phyloP scores from a whole-genome alignment of 1,284 basidiomycete species.

The Fomes fomentarius region DNA sequence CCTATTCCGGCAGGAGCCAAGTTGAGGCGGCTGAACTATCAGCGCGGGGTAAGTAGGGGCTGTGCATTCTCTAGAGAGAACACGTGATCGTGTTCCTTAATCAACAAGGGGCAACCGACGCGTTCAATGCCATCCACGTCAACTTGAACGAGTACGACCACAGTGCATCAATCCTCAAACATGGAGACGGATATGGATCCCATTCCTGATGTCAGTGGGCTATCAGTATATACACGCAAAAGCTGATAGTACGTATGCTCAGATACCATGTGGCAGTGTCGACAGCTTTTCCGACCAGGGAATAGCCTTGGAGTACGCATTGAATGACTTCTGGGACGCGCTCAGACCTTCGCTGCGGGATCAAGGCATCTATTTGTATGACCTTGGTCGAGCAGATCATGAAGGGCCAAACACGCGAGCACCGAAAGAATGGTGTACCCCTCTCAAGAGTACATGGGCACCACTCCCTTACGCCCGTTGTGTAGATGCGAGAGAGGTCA shows the following conservation, averaged over 20 bases:
- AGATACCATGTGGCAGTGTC: neutral
- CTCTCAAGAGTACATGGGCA: neutral
- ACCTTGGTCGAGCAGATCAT: neutral
- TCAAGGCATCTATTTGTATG: neutral
- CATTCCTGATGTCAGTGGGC: neutral
- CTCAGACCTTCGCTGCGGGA: neutral
- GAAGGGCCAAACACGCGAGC: neutral
- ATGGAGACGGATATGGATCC: too few species aligned
- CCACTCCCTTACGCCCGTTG: neutral
- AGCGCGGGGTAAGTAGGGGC: too few species aligned
- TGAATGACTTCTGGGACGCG: neutral
- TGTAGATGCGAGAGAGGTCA: neutral
- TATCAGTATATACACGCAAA: neutral
- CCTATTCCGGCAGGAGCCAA: too few species aligned
- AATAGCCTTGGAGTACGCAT: neutral
- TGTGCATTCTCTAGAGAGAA: too few species aligned
- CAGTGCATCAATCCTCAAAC: too few species aligned
- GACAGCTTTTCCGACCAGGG: neutral
- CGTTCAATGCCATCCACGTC: too few species aligned
- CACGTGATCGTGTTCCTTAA: too few species aligned
- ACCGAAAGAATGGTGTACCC: neutral
- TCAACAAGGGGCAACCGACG: too few species aligned
- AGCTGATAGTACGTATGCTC: neutral
- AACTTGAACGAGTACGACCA: too few species aligned
- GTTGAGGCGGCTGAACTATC: too few species aligned